These are phyloP conservation scores for Oryza officinalis DNA, from an alignment of 176 grass and related monocot species.

Conservation along the genomic window DNA sequence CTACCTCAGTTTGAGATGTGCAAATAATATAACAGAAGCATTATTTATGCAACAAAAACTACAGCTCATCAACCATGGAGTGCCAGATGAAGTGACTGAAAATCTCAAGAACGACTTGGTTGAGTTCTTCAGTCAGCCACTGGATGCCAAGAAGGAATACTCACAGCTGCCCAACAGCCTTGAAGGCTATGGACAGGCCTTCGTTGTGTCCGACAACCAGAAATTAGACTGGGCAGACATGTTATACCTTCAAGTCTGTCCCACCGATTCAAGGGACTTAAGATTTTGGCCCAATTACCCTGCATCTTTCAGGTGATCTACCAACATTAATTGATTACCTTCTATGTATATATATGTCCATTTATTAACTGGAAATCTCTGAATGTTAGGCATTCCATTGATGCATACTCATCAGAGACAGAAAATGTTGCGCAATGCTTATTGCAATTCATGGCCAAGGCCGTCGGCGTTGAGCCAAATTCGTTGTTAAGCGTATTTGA, in stretches of 20 bases:
- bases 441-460: slow-evolving; percentile 47
- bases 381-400: not conserved
- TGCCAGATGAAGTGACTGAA: slow-evolving; percentile 15
- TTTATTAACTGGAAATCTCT: not conserved
- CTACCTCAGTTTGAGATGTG: not conserved
- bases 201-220: slow-evolving; percentile 33
- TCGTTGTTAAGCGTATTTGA: slow-evolving; percentile 40
- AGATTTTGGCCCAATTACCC: slow-evolving; percentile 38
- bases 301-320: slow-evolving; percentile 9
- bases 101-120: slow-evolving; percentile 6
- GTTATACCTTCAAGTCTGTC: slow-evolving; percentile 26
- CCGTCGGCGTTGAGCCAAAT: slow-evolving; percentile 41
- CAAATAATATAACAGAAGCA: not conserved
- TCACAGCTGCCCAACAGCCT: not conserved
- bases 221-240: slow-evolving; percentile 53
- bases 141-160: slow-evolving; percentile 18
- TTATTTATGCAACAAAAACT: not conserved
- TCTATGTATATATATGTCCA: not conserved
- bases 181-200: slow-evolving; percentile 54
- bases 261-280: slow-evolving; percentile 20
- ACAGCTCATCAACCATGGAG: slow-evolving; percentile 43
- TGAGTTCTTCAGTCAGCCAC: slow-evolving; percentile 28
- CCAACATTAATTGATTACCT: not conserved
- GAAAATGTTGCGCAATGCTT: not conserved
- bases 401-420: slow-evolving; percentile 11